Evolutionary conservation across 306 rosid genomes (phyloP), one percentile per base, ranked within the genome.

Genomic region (Aeschynomene evenia): DNA sequence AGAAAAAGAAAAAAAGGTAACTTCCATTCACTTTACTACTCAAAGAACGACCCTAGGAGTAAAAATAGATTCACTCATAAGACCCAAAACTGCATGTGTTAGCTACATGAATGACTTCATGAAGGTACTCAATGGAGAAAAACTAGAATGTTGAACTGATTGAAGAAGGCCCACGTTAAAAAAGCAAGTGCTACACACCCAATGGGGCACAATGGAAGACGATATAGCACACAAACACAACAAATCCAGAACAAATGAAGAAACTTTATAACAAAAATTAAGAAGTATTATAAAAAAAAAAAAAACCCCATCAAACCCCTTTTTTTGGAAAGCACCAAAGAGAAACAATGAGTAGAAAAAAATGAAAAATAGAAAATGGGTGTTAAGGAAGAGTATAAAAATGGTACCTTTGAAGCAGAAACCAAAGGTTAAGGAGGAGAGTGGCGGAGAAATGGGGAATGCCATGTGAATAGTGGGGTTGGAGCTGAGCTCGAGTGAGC

Each of bases 341-440:
- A n/a, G 40, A 34, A 71, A 13, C 5, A 46, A 21, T 15, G 21
- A 29, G 8, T 19, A 13, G 26, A 48, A 48, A 59, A n/a, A 59
- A 6, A 5, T 6, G 21, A 4, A 53, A n/a, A 53, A 63, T 2
- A 36, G 55, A 77, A 63, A 0, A 23, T 18, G 66, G 28, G 36
- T 12, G 7, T 33, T 70, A 59, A 54, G 15, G 29, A 39, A 10
- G 33, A 60, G 66, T 4, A 0, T n/a, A 19, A 56, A 66, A 78
- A 54, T 0, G 37, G 13, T 49, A 83, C 87, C 87, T 80, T 80
- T 69, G 6, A 14, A 65, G 79, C 63, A 66, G 69, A 77, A 77
- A 70, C 54, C 67, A 65, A 5, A 64, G 19, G 67, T 24, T 62
- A 72, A 76, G 80, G 55, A 73, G 50, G 36, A 52, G 73, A 72